Evolutionary conservation across 2,329 filamentous ascomycete species (phyloP), one percentile per base, ranked within the genome.

Genomic region (Diaporthe sp.): DNA sequence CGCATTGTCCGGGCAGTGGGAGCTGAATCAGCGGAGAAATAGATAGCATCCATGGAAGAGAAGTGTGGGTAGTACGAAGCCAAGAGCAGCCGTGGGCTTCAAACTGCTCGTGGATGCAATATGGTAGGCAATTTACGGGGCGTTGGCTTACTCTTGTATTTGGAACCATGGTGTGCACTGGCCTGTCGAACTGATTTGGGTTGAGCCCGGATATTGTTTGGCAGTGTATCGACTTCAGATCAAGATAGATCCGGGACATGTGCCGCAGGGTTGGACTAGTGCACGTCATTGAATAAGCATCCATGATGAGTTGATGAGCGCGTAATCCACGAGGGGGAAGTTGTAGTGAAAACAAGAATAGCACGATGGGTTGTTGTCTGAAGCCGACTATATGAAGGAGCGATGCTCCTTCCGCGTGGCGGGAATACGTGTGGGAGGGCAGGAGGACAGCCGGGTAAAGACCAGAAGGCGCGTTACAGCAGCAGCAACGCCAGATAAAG

Each of bases 261-360:
- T 81, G 82, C 77, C 86, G 85, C 68, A 81, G 82, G 25, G 85
- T 81, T 42, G 85, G 81, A 79, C 86, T 89, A 78, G 85, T 86
- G 79, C 82, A 86, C 51, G 85, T 89, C 79, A 89, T 85, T 39
- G 86, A 86, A 82, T 89, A 87, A 86, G 87, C 86, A 82, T 89
- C 88, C 88, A 90, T 89, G 13, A 31, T 69, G 28, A 49, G 13
- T 37, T 42, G 28, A 46, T 46, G 39, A 19, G 4, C 12, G 34
- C 42, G 42, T 3, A 34, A 19, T 6, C 37, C n/a, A 44, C 28
- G 25, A 25, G 8, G 6, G 46, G 31, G 1, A 25, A 15, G n/a
- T 4, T 39, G 15, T 39, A 34, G 19, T 19, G 49, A 10, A 19
- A 53, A 28, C n/a, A 37, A 39, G 12, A 53, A 53, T n/a, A 42